Evolutionary conservation across 163 green algal genomes (phyloP).

Genomic region (Botryococcus braunii): DNA sequence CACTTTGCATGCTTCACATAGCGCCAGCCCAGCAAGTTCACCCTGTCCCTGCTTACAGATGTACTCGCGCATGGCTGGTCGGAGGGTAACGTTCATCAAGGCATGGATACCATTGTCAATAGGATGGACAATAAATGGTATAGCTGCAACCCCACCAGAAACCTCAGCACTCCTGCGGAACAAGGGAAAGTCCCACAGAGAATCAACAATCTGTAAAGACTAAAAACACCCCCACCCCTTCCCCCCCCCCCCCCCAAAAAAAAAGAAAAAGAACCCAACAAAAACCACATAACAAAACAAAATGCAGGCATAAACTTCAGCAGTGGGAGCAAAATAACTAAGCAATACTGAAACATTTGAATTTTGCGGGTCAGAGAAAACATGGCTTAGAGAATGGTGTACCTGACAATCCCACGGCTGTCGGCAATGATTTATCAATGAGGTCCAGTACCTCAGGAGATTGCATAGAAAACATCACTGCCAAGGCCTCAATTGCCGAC

Average conservation of each 20-base stretch:
- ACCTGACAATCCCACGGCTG: slow-evolving; percentile 37
- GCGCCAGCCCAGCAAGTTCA: slow-evolving; percentile 14
- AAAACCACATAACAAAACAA: too few species aligned
- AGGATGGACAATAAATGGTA: slow-evolving; percentile 71
- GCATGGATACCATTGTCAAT: slow-evolving; percentile 61
- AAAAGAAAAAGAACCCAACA: too few species aligned
- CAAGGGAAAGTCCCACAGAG: too few species aligned
- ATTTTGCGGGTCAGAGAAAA: too few species aligned
- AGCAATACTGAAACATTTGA: too few species aligned
- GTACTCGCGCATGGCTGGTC: slow-evolving; percentile 40
- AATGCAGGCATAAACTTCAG: too few species aligned
- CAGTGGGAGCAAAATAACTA: too few species aligned
- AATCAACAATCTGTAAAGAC: too few species aligned
- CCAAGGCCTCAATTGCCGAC: slow-evolving; percentile 3
- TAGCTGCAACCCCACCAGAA: slow-evolving; percentile 22
- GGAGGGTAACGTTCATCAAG: slow-evolving; percentile 52
- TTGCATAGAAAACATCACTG: slow-evolving; percentile 1
- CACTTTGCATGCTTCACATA: slow-evolving; percentile 17
- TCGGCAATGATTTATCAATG: slow-evolving; percentile 44
- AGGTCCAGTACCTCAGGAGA: slow-evolving; percentile 10
- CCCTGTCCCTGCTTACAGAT: slow-evolving; percentile 34
- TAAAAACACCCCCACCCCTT: too few species aligned
- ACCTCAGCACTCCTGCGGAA: too few species aligned
- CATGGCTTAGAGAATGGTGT: too few species aligned
- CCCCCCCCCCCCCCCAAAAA: too few species aligned